Evolutionary conservation across 805 yeast species (phyloP).

Genomic region (Zygosaccharomyces bailii): DNA sequence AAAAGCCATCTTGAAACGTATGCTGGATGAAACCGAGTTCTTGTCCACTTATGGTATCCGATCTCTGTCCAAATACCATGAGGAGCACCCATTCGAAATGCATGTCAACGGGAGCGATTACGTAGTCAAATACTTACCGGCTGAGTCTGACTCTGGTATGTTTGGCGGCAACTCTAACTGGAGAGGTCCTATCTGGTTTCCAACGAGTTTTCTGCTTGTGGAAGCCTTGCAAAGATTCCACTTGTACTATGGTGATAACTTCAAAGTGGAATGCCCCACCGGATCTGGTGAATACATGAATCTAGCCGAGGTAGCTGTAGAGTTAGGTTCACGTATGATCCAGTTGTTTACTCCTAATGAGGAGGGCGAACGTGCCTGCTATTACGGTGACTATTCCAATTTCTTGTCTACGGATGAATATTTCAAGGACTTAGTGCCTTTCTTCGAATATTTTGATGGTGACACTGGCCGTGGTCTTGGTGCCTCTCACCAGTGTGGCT

Average conservation of each 20-base stretch:
- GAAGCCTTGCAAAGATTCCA: slow-evolving; percentile 86
- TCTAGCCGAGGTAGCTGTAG: slow-evolving; percentile 87
- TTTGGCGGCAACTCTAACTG: slow-evolving; percentile 96
- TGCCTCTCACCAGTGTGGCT: slow-evolving; percentile 91
- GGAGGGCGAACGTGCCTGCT: slow-evolving; percentile 68
- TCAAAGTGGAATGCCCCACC: slow-evolving; percentile 84
- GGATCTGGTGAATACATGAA: slow-evolving; percentile 75
- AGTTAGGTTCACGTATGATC: slow-evolving; percentile 80
- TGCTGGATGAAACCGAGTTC: slow-evolving; percentile 86
- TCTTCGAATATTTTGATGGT: slow-evolving; percentile 88
- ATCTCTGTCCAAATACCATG: slow-evolving; percentile 82
- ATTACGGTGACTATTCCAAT: slow-evolving; percentile 62
- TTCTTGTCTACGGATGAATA: slow-evolving; percentile 60
- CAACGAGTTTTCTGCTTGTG: slow-evolving; percentile 78
- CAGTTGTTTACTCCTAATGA: slow-evolving; percentile 69
- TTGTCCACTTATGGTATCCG: slow-evolving; percentile 82
- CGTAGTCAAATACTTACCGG: slow-evolving; percentile 72
- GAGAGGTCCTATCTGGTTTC: slow-evolving; percentile 98
- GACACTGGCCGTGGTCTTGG: slow-evolving; percentile 94
- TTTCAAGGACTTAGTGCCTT: slow-evolving; percentile 73
- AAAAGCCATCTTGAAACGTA: slow-evolving; percentile 65
- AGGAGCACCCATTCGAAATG: slow-evolving; percentile 80
- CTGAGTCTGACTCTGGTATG: slow-evolving; percentile 88
- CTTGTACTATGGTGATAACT: slow-evolving; percentile 79
- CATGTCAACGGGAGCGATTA: slow-evolving; percentile 72